These are phyloP conservation scores for Sporothrix schenckii DNA, from an alignment of 2,329 filamentous ascomycete species.

Conservation along the genomic window DNA sequence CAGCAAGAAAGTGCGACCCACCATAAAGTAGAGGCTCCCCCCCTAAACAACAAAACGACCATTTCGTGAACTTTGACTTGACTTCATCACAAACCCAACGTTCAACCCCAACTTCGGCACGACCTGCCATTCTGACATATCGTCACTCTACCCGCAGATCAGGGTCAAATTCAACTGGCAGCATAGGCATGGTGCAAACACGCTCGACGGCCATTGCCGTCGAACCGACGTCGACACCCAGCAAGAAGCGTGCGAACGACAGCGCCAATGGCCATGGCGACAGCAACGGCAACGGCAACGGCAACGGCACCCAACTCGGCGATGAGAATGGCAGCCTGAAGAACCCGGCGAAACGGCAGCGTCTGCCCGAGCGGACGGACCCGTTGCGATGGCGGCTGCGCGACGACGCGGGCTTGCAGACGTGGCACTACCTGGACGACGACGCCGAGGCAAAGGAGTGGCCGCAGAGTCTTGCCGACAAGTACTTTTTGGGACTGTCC, in stretches of 20 bases:
- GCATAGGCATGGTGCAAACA: conserved; percentile 32
- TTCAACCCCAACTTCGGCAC: neutral
- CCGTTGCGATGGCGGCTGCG: conserved; percentile 79
- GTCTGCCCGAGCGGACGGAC: conserved; percentile 65
- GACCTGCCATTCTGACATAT: neutral
- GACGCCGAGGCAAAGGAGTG: conserved; percentile 70
- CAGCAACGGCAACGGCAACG: conserved; percentile 38
- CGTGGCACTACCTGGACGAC: conserved; percentile 89
- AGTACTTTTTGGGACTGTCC: conserved; percentile 79
- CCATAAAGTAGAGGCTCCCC: conserved; percentile 3
- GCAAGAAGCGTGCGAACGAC: conserved; percentile 50
- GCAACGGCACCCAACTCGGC: conserved; percentile 27
- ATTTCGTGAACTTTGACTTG: neutral
- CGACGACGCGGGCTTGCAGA: conserved; percentile 82
- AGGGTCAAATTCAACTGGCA: neutral
- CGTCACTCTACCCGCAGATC: neutral
- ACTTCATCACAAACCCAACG: neutral
- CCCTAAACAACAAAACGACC: neutral
- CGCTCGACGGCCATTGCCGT: conserved; percentile 42
- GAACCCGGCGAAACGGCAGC: conserved; percentile 15
- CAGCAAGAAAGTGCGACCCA: neutral
- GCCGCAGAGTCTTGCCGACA: conserved; percentile 89
- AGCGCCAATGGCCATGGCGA: neutral
- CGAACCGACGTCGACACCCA: neutral
- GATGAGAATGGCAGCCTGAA: neutral